A percentile compares a stretch with the other conserved stretches of the same genome.
Conservation (phyloP, 768 basidiomycete genomes). For the Leccinum broughii region DNA sequence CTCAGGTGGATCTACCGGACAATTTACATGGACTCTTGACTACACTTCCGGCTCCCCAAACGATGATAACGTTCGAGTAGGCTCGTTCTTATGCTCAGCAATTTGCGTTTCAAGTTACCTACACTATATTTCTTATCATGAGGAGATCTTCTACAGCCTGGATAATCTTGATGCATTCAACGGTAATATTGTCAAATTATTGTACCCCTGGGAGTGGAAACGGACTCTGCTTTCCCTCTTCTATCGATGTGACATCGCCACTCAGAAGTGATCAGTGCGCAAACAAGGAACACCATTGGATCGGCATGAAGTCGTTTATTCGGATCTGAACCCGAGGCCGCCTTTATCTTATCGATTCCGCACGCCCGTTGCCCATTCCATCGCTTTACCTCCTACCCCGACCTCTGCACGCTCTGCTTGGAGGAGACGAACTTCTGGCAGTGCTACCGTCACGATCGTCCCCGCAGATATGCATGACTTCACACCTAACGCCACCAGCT, state of each 20-base stretch:
- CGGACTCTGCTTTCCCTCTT: too few species aligned
- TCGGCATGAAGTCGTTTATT: not conserved
- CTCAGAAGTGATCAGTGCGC: not conserved
- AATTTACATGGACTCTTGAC: not conserved
- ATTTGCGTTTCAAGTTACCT: too few species aligned
- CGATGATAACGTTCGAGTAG: not conserved
- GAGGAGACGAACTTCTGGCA: not conserved
- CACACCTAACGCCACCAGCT: not conserved
- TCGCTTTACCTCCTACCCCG: not conserved
- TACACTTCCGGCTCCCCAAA: not conserved
- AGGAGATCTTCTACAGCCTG: too few species aligned
- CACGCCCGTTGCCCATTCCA: not conserved
- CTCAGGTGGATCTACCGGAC: not conserved
- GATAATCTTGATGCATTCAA: too few species aligned
- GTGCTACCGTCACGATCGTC: not conserved
- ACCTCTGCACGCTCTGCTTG: not conserved
- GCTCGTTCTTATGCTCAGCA: not conserved
- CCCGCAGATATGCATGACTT: not conserved
- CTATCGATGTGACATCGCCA: too few species aligned
- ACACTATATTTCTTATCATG: not conserved
- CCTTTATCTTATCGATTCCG: not conserved
- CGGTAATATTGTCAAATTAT: not conserved
- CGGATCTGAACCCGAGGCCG: not conserved
- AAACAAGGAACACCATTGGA: not conserved
- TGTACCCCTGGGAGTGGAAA: not conserved